These are phyloP conservation scores for Papilionanthe hybrid DNA, from an alignment of 116 monocot genomes.

Conservation along the genomic window DNA sequence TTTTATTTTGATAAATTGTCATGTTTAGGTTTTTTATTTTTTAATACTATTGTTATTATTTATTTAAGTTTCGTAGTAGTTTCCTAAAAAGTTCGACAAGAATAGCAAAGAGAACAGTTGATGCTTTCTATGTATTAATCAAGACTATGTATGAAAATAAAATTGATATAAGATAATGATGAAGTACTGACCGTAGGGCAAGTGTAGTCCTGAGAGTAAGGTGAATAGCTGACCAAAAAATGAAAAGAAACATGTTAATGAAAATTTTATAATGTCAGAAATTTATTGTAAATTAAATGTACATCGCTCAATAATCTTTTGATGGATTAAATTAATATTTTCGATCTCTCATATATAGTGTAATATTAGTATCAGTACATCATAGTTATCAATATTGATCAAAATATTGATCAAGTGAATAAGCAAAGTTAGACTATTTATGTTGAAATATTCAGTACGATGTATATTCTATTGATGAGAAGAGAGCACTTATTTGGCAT, in stretches of 20 bases:
- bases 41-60: too few relatives aligned
- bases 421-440: neutral
- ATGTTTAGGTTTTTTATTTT: too few relatives aligned
- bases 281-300: neutral
- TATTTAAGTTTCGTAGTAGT: too few relatives aligned
- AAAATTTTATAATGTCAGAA: neutral
- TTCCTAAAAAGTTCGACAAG: too few relatives aligned
- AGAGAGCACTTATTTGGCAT: too few relatives aligned
- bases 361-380: neutral
- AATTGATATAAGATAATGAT: too few relatives aligned
- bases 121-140: too few relatives aligned
- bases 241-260: neutral
- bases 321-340: neutral
- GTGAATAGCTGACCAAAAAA: slow-evolving; percentile 58
- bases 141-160: too few relatives aligned
- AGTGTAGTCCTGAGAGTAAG: slow-evolving; percentile 63
- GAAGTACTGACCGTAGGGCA: slow-evolving; percentile 29
- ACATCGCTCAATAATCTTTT: neutral
- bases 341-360: neutral
- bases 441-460: neutral
- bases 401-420: too few relatives aligned
- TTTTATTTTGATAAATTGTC: too few relatives aligned
- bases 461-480: neutral
- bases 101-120: too few relatives aligned
- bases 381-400: too few relatives aligned